These are phyloP conservation scores for Scleroderma citrinum DNA, from an alignment of 768 basidiomycete species.

Conservation along the genomic window DNA sequence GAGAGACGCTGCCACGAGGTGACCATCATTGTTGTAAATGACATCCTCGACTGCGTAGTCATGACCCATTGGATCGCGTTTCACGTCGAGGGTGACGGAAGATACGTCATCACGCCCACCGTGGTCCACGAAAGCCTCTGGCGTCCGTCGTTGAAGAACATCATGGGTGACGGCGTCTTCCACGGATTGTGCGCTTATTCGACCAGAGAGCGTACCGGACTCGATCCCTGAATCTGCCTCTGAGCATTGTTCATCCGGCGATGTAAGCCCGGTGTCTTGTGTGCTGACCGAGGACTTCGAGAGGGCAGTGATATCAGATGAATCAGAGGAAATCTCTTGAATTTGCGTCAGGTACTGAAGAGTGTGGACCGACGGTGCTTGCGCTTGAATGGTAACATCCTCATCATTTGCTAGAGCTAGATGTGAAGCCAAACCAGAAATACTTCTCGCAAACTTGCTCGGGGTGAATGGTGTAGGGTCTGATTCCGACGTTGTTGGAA, in stretches of 20 bases:
- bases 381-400: conserved; percentile 56
- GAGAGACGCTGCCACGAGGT: conserved; percentile 86
- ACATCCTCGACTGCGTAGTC: conserved; percentile 84
- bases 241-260: conserved; percentile 39
- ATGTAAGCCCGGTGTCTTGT: conserved; percentile 44
- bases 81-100: conserved; percentile 35
- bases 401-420: conserved; percentile 44
- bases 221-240: conserved; percentile 26
- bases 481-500: conserved; percentile 47
- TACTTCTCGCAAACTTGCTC: conserved; percentile 41
- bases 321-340: conserved; percentile 46
- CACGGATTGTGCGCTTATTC: conserved; percentile 22
- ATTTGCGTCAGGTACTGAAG: conserved; percentile 11
- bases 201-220: conserved; percentile 15
- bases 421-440: conserved; percentile 34
- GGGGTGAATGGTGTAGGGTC: conserved; percentile 41
- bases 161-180: conserved; percentile 58
- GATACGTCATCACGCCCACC: conserved; percentile 49
- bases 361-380: conserved; percentile 27
- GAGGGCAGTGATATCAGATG: conserved; percentile 34
- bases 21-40: conserved; percentile 84
- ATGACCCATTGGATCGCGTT: conserved; percentile 44
- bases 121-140: conserved; percentile 45
- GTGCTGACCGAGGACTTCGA: conserved; percentile 44
- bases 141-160: conserved; percentile 35